A percentile compares a stretch with the other conserved stretches of the same genome.
These are phyloP conservation scores for Backusella tuberculispora DNA, from an alignment of 192 early-diverging fungal species.

Conservation along the genomic window DNA sequence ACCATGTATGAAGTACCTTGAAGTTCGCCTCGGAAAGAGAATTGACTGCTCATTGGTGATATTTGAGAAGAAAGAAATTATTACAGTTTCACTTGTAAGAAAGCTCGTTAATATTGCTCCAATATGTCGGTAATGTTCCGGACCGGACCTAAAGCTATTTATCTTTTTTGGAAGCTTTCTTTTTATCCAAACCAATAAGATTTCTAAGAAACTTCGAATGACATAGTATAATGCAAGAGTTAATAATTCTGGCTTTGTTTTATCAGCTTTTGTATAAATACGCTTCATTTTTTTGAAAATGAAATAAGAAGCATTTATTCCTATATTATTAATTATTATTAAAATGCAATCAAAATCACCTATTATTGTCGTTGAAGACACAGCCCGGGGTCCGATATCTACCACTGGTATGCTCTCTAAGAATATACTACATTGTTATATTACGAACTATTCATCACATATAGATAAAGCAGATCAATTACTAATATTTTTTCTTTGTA, in stretches of 20 bases:
- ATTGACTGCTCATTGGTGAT: slow-evolving; percentile 24
- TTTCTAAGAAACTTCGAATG: neutral
- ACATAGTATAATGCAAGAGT: slow-evolving; percentile 4
- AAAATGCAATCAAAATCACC: neutral
- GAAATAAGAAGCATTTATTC: neutral
- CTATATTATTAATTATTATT: neutral
- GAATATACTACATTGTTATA: too few species aligned
- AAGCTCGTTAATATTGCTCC: neutral
- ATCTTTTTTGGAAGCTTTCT: neutral
- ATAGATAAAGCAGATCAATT: neutral
- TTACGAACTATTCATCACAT: neutral
- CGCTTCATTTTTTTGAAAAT: neutral
- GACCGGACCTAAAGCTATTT: neutral
- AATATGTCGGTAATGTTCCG: neutral
- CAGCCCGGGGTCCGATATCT: neutral
- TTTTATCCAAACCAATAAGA: neutral
- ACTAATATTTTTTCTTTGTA: neutral
- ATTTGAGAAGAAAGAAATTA: neutral
- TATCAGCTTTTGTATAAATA: neutral
- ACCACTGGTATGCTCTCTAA: neutral
- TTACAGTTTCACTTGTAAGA: neutral
- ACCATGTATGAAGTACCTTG: slow-evolving; percentile 23
- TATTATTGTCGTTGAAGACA: slow-evolving; percentile 19
- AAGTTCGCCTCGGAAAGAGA: slow-evolving; percentile 33
- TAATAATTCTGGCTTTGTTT: neutral